Evolutionary conservation across 345 rosid species (phyloP), one percentile per base, ranked within the genome.

Genomic region (Gossypium thurberi): DNA sequence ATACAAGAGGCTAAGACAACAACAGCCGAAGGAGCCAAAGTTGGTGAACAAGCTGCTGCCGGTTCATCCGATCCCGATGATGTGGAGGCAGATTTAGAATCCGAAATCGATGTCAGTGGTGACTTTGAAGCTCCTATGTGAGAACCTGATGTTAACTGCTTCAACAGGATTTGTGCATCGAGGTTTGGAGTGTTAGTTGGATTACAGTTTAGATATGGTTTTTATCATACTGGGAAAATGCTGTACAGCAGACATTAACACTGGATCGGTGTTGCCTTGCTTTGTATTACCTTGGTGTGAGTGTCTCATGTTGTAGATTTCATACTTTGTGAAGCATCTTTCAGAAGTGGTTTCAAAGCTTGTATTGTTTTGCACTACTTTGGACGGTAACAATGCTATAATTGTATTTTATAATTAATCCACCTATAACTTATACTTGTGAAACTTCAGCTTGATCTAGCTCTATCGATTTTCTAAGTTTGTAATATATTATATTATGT

Each of bases 1-100:
- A 83, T 84, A 40, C 86, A 85, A 74, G 90, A 88, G 79, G 96
- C 91, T 9, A 77, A 79, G 69, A 78, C 65, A 23, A 64, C 81
- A 0, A 82, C 72, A 3, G 77, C 63, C 37, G 82, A 58, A 25
- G 63, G 68, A 55, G 74, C 79, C 13, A 83, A 77, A 78, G 58
- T 58, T 17, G 78, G 56, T 17, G 81, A 52, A 42, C 78, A 58
- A 37, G 62, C 74, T 43, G 82, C 67, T 64, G 82, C 78, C 2
- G 87, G 84, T 12, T 64, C 73, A 17, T 78, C 77, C 0, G 83
- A 82, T 21, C 61, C 69, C 0, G 91, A 86, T 37, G 89, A 86
- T n/a, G 8, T 69, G 0, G 89, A 83, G 23, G 88, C 57, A 18
- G 87, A 83, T 72, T 44, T 84, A 74, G 94, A 87, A 37, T 83